Base-by-base conservation (phyloP, 2,329 filamentous ascomycete genomes). In the Xylaria hypoxylon region DNA sequence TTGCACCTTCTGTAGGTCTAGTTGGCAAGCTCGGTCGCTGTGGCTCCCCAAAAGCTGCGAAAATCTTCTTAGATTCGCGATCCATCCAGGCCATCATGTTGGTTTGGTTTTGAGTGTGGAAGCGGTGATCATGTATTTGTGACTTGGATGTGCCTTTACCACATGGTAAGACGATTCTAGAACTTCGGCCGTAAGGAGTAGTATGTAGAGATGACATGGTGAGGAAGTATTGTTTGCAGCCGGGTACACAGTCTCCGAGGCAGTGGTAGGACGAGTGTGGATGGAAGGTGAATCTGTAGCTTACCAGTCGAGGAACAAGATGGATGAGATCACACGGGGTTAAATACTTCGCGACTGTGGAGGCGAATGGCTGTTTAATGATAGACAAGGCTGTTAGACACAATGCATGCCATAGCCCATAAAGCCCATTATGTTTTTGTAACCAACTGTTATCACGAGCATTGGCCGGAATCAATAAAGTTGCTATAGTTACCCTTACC, bases 11-110 rank as follows among this genome's bases (percentile, higher is more conserved):
- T 8, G 7, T 26, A 4, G 8, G 15, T 19, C 22, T 44, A 11
- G n/a, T 26, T n/a, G 13, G 35, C 24, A 13, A 6, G 4, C 11
- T 26, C 28, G 22, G 35, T 11, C n/a, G 11, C 15, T 24, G 13
- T n/a, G 35, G 35, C 17, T n/a, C 35, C 6, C 11, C 13, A 35
- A 42, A 55, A 38, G 52, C 52, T 10, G 15, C 22, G 19, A 35
- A 15, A 19, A 55, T 42, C 13, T 10, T 28, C 15, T 42, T 13
- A 5, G 52, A 55, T 28, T 55, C 35, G 13, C 52, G 52, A 15
- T 42, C 52, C 13, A 55, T 28, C 52, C 52, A 55, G 22, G 52
- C 52, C 35, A 28, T 5, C 3, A 8, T 42, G 15, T 55, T 55
- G 3, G 22, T 11, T n/a, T 40, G 7, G 28, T 42, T 28, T 22